These are phyloP conservation scores for Candida broadrunensis DNA, from an alignment of 805 yeast genomes.

Conservation along the genomic window DNA sequence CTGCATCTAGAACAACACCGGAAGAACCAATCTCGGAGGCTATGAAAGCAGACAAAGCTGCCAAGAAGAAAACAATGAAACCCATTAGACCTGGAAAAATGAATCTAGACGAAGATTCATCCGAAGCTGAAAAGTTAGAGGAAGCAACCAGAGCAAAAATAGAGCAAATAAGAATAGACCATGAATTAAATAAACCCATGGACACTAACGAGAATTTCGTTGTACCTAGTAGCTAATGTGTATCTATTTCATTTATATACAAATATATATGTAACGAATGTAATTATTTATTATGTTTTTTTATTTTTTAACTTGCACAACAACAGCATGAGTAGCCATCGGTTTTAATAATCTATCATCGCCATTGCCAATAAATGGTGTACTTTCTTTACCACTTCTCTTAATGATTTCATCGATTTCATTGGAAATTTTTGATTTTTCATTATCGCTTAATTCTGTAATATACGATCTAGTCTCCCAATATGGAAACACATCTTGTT, in stretches of 20 bases:
- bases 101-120: too few relatives aligned
- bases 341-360: constrained; percentile 16
- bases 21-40: neutral
- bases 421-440: constrained; percentile 28
- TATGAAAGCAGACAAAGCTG: neutral
- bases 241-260: too few relatives aligned
- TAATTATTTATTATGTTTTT: neutral
- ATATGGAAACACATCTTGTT: constrained; percentile 41
- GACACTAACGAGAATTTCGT: too few relatives aligned
- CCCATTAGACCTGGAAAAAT: neutral
- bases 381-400: constrained; percentile 10
- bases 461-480: constrained; percentile 58
- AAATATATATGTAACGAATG: too few relatives aligned
- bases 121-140: too few relatives aligned
- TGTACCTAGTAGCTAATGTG: too few relatives aligned
- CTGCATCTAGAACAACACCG: neutral
- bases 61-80: neutral
- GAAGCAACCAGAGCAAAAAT: neutral
- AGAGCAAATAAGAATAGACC: neutral
- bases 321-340: constrained; percentile 23
- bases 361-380: constrained; percentile 8
- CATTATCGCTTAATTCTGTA: constrained; percentile 38
- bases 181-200: neutral
- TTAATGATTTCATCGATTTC: constrained; percentile 27
- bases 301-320: constrained; percentile 8